Evolutionary conservation across 164 flowering plant genomes (phyloP).

Genomic region (Taxillus chinensis): DNA sequence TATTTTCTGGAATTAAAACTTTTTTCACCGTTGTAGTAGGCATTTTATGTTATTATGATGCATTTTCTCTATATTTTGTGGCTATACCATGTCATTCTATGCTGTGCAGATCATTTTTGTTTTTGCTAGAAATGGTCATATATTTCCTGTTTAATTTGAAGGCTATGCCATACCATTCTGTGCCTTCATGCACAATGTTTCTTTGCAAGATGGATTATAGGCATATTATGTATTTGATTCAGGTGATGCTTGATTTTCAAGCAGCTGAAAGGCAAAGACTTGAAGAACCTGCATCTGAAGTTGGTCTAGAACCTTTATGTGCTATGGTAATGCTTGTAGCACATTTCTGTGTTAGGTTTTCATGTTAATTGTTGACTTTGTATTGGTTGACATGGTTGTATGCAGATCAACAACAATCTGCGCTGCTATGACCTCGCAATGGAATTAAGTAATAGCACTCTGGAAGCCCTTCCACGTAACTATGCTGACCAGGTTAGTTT

Average conservation of each 20-base stretch:
- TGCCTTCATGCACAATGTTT: not conserved
- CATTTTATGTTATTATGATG: no score
- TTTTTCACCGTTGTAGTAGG: no score
- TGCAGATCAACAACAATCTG: constrained; percentile 87
- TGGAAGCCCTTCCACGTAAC: constrained; percentile 88
- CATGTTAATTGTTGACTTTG: not conserved
- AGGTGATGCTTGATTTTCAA: constrained; percentile 99
- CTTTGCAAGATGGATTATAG: not conserved
- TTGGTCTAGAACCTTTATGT: constrained; percentile 90
- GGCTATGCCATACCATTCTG: not conserved
- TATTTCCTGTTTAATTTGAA: not conserved
- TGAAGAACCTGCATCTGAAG: constrained; percentile 94
- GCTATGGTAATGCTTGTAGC: constrained; percentile 61
- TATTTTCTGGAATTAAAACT: no score
- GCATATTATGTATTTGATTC: constrained; percentile 6
- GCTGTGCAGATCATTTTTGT: no score
- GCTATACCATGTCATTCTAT: no score
- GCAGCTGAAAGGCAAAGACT: constrained; percentile 85
- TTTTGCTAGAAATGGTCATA: not conserved
- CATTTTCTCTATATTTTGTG: no score
- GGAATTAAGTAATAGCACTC: constrained; percentile 83
- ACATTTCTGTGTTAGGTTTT: constrained; percentile 1
- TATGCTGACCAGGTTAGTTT: constrained; percentile 78
- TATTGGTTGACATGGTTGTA: constrained; percentile 1
- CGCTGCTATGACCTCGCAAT: constrained; percentile 96